These are phyloP conservation scores for Vicia sativa DNA, from an alignment of 306 rosid genomes.

Conservation along the genomic window DNA sequence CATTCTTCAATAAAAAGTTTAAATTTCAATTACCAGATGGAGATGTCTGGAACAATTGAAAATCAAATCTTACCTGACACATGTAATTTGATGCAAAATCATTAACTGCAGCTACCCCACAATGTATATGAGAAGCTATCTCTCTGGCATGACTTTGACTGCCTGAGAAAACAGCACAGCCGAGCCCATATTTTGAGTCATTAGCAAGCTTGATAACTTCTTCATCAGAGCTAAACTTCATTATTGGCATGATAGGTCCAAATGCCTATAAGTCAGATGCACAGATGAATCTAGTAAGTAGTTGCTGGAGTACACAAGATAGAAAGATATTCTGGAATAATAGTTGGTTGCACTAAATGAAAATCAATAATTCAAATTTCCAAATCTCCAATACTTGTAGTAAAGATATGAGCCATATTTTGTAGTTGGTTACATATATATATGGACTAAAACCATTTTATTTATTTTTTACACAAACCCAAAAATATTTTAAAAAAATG, in stretches of 20 bases:
- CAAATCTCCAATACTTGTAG: constrained; percentile 27
- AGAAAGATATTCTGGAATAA: constrained; percentile 17
- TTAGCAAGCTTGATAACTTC: constrained; percentile 84
- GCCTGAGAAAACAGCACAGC: constrained; percentile 94
- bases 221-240: constrained; percentile 83
- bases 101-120: constrained; percentile 81
- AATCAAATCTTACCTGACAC: constrained; percentile 72
- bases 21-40: neutral
- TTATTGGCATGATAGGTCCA: constrained; percentile 93
- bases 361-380: constrained; percentile 20
- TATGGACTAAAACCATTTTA: constrained; percentile 2
- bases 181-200: constrained; percentile 89
- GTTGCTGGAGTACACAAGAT: constrained; percentile 25
- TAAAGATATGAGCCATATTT: constrained; percentile 4
- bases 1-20: neutral
- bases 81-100: constrained; percentile 82
- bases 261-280: constrained; percentile 60
- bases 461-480: too few species aligned
- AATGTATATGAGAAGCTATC: constrained; percentile 77
- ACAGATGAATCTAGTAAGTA: constrained; percentile 33
- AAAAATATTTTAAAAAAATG: neutral
- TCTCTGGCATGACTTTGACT: constrained; percentile 71
- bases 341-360: constrained; percentile 23
- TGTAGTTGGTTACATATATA: constrained; percentile 1
- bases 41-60: neutral